A percentile compares a stretch with the other conserved stretches of the same genome.
These are phyloP conservation scores for Coffea eugenioides DNA, from an alignment of 257 asterid species.

Conservation along the genomic window DNA sequence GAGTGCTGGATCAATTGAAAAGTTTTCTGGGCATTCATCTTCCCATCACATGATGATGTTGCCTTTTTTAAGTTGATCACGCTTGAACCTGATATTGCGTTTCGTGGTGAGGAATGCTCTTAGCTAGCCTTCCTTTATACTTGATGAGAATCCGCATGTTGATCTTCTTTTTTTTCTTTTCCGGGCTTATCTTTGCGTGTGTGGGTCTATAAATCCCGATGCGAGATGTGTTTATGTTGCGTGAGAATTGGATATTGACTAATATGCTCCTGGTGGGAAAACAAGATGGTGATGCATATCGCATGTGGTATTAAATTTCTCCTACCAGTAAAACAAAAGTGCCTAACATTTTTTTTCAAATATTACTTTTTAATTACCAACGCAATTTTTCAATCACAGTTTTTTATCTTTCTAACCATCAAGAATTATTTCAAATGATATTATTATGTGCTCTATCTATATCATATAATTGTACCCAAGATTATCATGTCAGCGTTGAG, in stretches of 20 bases:
- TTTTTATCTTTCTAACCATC: too few species aligned
- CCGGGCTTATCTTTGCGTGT: background rate
- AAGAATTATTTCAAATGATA: too few species aligned
- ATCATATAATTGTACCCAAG: too few species aligned
- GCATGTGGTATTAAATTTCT: too few species aligned
- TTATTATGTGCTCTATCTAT: too few species aligned
- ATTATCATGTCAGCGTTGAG: too few species aligned
- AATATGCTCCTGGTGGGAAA: background rate
- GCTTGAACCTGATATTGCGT: background rate
- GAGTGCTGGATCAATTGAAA: background rate
- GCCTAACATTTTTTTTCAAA: too few species aligned
- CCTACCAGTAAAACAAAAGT: too few species aligned
- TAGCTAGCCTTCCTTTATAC: background rate
- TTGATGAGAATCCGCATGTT: background rate
- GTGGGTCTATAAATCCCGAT: background rate
- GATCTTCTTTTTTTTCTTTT: background rate
- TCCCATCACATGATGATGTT: background rate
- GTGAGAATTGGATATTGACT: background rate
- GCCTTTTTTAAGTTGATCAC: background rate
- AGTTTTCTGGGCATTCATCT: background rate
- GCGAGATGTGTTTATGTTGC: background rate
- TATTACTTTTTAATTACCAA: too few species aligned
- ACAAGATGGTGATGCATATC: too few species aligned
- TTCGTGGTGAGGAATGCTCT: background rate
- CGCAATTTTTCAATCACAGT: too few species aligned